Base-by-base conservation (phyloP, 495 filamentous ascomycete genomes). In the Saxispiralis lemnorum region DNA sequence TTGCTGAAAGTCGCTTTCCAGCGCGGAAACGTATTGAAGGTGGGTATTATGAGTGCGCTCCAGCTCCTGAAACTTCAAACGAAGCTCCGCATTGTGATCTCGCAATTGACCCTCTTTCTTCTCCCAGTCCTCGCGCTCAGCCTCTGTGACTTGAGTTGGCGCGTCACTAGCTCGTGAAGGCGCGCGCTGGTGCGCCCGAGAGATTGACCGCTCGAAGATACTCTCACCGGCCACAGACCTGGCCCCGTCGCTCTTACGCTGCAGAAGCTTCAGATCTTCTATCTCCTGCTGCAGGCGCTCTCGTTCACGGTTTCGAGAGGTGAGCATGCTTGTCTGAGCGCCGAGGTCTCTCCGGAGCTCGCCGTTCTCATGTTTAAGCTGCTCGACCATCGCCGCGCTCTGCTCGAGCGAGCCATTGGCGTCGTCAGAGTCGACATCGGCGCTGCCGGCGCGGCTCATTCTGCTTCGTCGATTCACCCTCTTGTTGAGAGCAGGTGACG, bases 301-400 rank as follows among this genome's bases (percentile, higher is more conserved):
- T 55, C 89, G 88, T 58, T 97, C 89, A 28, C 84, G 75, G 52
- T 96, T 94, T 6, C 89, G 72, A 28, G 89, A 94, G 4, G 92
- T 95, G 7, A 97, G 74, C 88, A 96, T 97, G 0, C 86, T 93
- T 0, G 86, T 92, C 59, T 97, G 89, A 10, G 92, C 89, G 45
- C 85, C 83, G 20, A 96, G 80, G 57, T 96, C 87, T 37, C 87
- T 79, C 30, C 83, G 73, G 13, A 97, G 65, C 55, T 94, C 87
- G 11, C 84, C 83, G 52, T 95, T 96, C 56, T 96, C 89, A 49
- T 86, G 83, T 38, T 81, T 78, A 20, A 95, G 66, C 47, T 88
- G 77, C 37, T 88, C 81, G 13, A 88, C 74, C 24, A 92, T 61
- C 0, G 83, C 88, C 52, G 70, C 76, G 36, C 62, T 66, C 11